phyloP scores from a whole-genome alignment of 1,284 basidiomycete species.

The Clitocybe nebularis region DNA sequence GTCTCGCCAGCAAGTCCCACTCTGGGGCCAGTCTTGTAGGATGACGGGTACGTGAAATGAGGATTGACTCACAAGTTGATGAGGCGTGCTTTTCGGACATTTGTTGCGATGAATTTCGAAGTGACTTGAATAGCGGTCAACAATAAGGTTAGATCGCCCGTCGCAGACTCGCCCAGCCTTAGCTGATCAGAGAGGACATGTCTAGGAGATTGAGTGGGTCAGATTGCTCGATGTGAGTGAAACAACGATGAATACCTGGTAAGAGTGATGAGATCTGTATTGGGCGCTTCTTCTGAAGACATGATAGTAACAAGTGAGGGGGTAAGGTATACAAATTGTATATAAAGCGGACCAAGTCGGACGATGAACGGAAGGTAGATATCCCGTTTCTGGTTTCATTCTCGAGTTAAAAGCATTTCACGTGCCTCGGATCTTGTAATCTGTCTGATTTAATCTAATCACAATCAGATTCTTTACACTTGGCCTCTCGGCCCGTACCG shows the following conservation, averaged over 20 bases:
- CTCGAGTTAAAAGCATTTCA: constrained; percentile 19
- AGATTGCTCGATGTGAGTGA: constrained; percentile 1
- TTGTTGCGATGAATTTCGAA: constrained; percentile 96
- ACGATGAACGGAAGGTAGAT: constrained; percentile 15
- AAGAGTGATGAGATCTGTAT: constrained; percentile 87
- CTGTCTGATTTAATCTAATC: constrained; percentile 7
- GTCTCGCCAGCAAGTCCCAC: constrained; percentile 94
- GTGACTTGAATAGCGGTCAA: constrained; percentile 95
- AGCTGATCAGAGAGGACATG: constrained; percentile 86
- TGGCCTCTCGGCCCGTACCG: constrained; percentile 3
- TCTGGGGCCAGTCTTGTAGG: constrained; percentile 34
- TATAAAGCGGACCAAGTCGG: constrained; percentile 26
- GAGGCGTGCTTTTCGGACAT: constrained; percentile 93
- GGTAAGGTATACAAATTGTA: constrained; percentile 2
- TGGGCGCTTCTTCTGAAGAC: constrained; percentile 66
- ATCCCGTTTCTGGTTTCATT: too few relatives aligned
- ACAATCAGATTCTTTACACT: neutral
- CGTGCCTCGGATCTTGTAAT: constrained; percentile 28
- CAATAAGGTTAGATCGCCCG: constrained; percentile 92
- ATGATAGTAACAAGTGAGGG: constrained; percentile 27
- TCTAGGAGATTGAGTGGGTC: constrained; percentile 32
- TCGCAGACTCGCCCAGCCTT: constrained; percentile 74
- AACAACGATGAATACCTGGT: constrained; percentile 58
- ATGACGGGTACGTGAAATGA: neutral
- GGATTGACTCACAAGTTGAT: constrained; percentile 84